Base-by-base conservation (phyloP, 495 filamentous ascomycete genomes). In the Paragyromitra xinjiangensis region DNA sequence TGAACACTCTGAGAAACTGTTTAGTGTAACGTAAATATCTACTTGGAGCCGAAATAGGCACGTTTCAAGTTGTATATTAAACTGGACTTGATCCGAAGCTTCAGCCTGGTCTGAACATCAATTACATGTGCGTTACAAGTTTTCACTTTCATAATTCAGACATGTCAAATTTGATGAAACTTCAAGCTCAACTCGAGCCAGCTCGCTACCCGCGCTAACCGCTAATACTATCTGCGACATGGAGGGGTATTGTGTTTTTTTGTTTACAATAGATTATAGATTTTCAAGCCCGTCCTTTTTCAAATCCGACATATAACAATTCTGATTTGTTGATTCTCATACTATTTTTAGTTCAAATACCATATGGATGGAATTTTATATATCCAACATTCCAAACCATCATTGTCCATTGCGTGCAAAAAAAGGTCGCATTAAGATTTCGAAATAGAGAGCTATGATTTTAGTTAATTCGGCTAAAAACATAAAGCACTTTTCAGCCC, bases 291-390 rank as follows among this genome's bases (percentile, higher is more conserved):
- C 69, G 74, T 42, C 74, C 55, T 64, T 42, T 66, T 77, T 59
- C 11, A 73, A 77, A 77, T 73, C 51, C 61, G 74, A 72, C 14
- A 73, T 65, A 76, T 59, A 48, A 71, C 62, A 24, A 48, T 71
- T 16, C 5, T 73, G 71, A 59, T 74, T 69, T 64, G 63, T 14
- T 45, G 55, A 44, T 53, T 72, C 70, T 14, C 16, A 24, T 76
- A 45, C 59, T 73, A 76, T 76, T 73, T 76, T 77, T 73, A 34
- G 42, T 6, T 14, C 37, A 26, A 58, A 73, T 16, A 44, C 61
- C 53, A 67, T 63, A 71, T 64, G 48, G 64, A 37, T n/a, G 59
- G 58, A 22, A 75, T 64, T 22, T 53, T 55, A 64, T 55, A 64
- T 34, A 37, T 24, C 16, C 45, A 44, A 29, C 24, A n/a, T 45